These are phyloP conservation scores for Mrakia frigida DNA, from an alignment of 768 basidiomycete species.

Conservation along the genomic window DNA sequence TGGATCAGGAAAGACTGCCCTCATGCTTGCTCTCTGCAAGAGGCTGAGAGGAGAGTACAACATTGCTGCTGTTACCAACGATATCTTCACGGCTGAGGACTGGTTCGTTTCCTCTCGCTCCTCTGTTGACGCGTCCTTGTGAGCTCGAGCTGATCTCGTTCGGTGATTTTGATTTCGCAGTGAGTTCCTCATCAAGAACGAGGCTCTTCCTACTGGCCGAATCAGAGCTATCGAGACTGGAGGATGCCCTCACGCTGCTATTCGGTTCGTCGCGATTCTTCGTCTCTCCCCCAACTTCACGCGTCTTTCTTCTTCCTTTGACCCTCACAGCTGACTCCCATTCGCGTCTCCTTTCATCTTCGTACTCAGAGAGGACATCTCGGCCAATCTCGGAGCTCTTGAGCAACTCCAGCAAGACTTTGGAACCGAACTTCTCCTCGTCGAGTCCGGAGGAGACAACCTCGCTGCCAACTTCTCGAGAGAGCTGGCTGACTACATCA, in stretches of 20 bases:
- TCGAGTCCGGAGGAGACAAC: conserved; percentile 66
- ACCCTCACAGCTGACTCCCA: background rate
- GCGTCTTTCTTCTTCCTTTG: background rate
- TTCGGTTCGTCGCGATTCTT: conserved; percentile 50
- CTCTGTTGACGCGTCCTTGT: background rate
- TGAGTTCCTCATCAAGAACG: conserved; percentile 89
- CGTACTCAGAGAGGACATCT: conserved; percentile 68
- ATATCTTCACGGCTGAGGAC: conserved; percentile 78
- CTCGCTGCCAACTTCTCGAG: conserved; percentile 78
- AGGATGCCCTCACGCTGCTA: conserved; percentile 96
- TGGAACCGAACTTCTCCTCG: conserved; percentile 81
- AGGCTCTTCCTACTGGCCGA: conserved; percentile 66
- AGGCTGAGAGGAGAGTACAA: conserved; percentile 76
- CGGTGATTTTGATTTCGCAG: background rate
- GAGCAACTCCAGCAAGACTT: conserved; percentile 90
- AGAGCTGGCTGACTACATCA: conserved; percentile 95
- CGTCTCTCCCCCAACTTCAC: background rate
- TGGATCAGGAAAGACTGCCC: conserved; percentile 95
- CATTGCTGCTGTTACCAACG: conserved; percentile 97
- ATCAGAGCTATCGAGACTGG: conserved; percentile 93
- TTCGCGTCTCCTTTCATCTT: background rate
- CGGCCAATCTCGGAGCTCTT: conserved; percentile 91
- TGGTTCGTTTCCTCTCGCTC: conserved; percentile 6
- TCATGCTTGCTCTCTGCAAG: conserved; percentile 84
- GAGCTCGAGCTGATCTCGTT: background rate